Base-by-base conservation (phyloP, 2,329 filamentous ascomycete species). In the Endothia cerciana region DNA sequence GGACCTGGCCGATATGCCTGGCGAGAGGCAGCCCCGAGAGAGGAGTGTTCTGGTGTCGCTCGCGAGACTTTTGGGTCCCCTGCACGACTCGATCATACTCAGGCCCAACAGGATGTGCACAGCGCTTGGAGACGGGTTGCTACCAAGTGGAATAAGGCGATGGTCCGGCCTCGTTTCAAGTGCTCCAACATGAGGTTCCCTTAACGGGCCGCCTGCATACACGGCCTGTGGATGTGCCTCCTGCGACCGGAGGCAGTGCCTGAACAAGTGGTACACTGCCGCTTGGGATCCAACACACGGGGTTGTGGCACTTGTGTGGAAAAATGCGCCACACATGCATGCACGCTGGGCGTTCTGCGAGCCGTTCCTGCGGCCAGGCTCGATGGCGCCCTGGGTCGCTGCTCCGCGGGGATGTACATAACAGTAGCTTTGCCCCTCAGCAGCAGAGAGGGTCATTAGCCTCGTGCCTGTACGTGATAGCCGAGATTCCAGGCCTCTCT, bases 141-240 rank as follows among this genome's bases (percentile, higher is more conserved):
- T 17, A 15, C 45, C 38, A 67, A 67, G 65, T 67, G 59, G 64
- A 67, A 59, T 38, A 67, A 63, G 65, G 38, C 61, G 38, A 40
- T 15, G 7, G 51, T 30, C 59, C 19, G 17, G 45, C 19, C n/a
- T 22, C 25, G 59, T 59, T 53, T 53, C 59, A 43, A 45, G 53
- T 47, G 40, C 45, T 41, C 49, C 40, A 30, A 51, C 17, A 55
- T 33, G 65, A 47, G 62, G 61, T 53, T 10, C 61, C 43, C 55
- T 25, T 36, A 25, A n/a, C 40, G 30, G 65, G 47, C 47, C 30
- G 51, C 40, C 19, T 40, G 22, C 43, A 22, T 28, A 19, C 25
- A 17, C 30, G 30, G 59, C 10, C 33, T 36, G 58, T 38, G 28
- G 36, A 19, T n/a, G 10, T 51, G 43, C 30, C 47, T 28, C 33